Percentiles rank a stretch among this genome's conserved stretches.
phyloP scores from a whole-genome alignment of 2,329 filamentous ascomycete genomes.

The Epichloe baconii region DNA sequence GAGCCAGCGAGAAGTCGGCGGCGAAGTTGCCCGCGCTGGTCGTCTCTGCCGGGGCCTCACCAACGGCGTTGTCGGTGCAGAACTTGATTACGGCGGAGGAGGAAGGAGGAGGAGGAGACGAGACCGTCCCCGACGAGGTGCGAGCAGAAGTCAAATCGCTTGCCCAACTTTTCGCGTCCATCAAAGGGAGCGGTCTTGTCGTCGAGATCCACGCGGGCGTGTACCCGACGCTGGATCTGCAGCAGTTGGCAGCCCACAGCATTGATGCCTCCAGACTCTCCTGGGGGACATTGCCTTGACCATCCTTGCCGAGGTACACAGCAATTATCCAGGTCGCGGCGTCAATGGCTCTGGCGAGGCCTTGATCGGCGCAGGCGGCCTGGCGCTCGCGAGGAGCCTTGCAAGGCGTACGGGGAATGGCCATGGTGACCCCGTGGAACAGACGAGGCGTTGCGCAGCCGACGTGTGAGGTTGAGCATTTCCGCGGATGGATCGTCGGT shows the following conservation, averaged over 20 bases:
- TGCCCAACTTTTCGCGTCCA: constrained; percentile 9
- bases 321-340: constrained; percentile 50
- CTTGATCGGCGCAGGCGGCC: constrained; percentile 52
- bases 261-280: constrained; percentile 28
- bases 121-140: constrained; percentile 8
- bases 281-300: constrained; percentile 49
- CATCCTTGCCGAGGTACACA: constrained; percentile 59
- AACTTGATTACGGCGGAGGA: constrained; percentile 10
- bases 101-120: not conserved
- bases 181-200: constrained; percentile 25
- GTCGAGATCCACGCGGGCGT: constrained; percentile 67
- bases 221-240: constrained; percentile 64
- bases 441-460: constrained; percentile 19
- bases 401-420: constrained; percentile 62
- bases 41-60: constrained; percentile 64
- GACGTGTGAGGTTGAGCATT: constrained; percentile 17
- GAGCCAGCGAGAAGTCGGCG: constrained; percentile 8
- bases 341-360: constrained; percentile 40
- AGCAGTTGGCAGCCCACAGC: constrained; percentile 64
- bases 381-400: constrained; percentile 66
- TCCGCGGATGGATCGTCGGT: constrained; percentile 53
- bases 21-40: constrained; percentile 11
- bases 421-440: constrained; percentile 49
- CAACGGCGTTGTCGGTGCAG: constrained; percentile 39
- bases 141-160: constrained; percentile 9